Conservation (phyloP, 176 grass and related monocot genomes). For the Guadua angustifolia region DNA sequence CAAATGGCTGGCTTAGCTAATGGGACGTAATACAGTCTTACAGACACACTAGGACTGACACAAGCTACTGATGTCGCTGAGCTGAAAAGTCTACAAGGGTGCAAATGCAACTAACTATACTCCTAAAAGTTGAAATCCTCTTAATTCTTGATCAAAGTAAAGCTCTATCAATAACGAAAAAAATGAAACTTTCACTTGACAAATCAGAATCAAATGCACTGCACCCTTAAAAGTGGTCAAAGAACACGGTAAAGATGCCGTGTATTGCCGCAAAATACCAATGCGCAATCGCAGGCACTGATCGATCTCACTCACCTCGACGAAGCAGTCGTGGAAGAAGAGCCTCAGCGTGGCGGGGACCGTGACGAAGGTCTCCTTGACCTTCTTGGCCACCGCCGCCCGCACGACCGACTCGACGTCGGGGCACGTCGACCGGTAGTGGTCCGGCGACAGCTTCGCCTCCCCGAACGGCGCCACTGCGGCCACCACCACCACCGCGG, state of each 20-base stretch:
- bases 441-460: too few relatives aligned
- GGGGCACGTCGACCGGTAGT: too few relatives aligned
- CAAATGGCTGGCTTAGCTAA: not conserved
- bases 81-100: not conserved
- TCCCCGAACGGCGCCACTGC: too few relatives aligned
- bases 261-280: not conserved
- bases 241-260: not conserved
- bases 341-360: constrained; percentile 67
- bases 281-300: not conserved
- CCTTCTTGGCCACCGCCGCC: too few relatives aligned
- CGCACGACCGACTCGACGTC: too few relatives aligned
- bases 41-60: not conserved
- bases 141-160: not conserved
- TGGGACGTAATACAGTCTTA: too few relatives aligned
- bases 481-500: too few relatives aligned
- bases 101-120: constrained; percentile 6
- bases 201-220: not conserved
- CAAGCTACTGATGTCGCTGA: constrained; percentile 18
- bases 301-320: constrained; percentile 53
- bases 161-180: not conserved
- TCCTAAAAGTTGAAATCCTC: not conserved
- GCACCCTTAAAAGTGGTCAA: not conserved
- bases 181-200: not conserved
- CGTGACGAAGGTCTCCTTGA: too few relatives aligned
- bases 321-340: constrained; percentile 98